These are phyloP conservation scores for Ophiostoma triangulosporum DNA, from an alignment of 2,329 filamentous ascomycete genomes.

Conservation along the genomic window DNA sequence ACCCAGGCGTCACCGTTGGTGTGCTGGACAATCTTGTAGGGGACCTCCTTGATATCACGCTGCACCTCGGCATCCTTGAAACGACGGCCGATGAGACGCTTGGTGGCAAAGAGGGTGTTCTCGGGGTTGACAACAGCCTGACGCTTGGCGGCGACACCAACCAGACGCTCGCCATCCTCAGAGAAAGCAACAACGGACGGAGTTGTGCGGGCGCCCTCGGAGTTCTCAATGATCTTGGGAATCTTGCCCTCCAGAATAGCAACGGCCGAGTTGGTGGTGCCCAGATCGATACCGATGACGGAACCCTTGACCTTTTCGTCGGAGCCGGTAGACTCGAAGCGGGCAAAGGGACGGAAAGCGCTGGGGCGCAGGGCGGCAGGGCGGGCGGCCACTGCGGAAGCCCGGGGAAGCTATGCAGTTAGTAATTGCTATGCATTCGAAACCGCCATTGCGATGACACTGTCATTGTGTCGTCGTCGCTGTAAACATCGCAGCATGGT, in stretches of 20 bases:
- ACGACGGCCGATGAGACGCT: constrained; percentile 97
- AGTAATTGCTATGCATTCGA: not conserved
- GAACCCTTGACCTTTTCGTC: constrained; percentile 83
- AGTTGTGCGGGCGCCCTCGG: constrained; percentile 83
- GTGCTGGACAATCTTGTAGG: constrained; percentile 98
- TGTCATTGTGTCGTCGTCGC: not conserved
- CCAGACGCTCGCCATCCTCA: constrained; percentile 87
- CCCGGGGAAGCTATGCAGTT: constrained; percentile 56
- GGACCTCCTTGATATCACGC: constrained; percentile 92
- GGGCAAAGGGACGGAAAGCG: constrained; percentile 59
- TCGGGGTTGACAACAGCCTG: constrained; percentile 97
- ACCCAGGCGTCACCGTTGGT: constrained; percentile 95
- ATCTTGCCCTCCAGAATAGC: constrained; percentile 95
- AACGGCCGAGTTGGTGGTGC: constrained; percentile 94
- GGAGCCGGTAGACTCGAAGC: constrained; percentile 54
- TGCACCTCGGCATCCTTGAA: constrained; percentile 89
- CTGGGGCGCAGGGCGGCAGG: constrained; percentile 50
- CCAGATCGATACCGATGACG: constrained; percentile 97
- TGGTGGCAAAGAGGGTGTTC: constrained; percentile 96
- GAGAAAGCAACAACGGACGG: constrained; percentile 93
- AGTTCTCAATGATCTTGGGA: constrained; percentile 94
- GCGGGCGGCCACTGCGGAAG: constrained; percentile 50
- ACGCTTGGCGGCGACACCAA: constrained; percentile 94
- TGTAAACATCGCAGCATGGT: not conserved
- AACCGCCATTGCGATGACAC: not conserved